phyloP scores from a whole-genome alignment of 2,329 filamentous ascomycete genomes.

The Ciborinia camelliae region DNA sequence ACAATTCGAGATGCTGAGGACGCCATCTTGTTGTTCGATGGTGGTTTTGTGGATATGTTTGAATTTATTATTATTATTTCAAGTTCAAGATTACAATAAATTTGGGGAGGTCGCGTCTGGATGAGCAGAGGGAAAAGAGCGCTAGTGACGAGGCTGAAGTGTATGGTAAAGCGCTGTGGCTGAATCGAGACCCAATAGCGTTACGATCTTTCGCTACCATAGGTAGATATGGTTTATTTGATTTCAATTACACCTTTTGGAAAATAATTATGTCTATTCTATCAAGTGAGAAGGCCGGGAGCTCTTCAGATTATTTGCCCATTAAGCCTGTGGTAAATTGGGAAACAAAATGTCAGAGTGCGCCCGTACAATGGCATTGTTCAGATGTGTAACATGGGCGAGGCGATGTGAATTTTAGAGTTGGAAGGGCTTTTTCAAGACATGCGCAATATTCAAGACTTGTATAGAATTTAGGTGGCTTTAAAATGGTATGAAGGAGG shows the following conservation, averaged over 20 bases:
- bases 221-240: too few species aligned
- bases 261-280: too few species aligned
- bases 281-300: too few species aligned
- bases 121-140: constrained; percentile 5
- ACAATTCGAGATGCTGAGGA: constrained; percentile 44
- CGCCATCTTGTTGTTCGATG: constrained; percentile 27
- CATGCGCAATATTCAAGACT: neutral
- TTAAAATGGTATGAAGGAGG: neutral
- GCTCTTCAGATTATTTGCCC: neutral
- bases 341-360: neutral
- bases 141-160: constrained; percentile 22
- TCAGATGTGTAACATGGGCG: too few species aligned
- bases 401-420: neutral
- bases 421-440: neutral
- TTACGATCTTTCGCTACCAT: neutral
- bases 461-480: neutral
- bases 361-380: neutral
- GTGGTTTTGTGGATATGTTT: neutral
- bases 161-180: neutral
- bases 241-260: too few species aligned
- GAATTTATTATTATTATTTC: neutral
- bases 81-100: constrained; percentile 5
- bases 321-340: neutral
- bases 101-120: constrained; percentile 19
- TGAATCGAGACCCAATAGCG: neutral